phyloP scores from a whole-genome alignment of 2,329 filamentous ascomycete species.

The Ceratocystis cacaofunesta region DNA sequence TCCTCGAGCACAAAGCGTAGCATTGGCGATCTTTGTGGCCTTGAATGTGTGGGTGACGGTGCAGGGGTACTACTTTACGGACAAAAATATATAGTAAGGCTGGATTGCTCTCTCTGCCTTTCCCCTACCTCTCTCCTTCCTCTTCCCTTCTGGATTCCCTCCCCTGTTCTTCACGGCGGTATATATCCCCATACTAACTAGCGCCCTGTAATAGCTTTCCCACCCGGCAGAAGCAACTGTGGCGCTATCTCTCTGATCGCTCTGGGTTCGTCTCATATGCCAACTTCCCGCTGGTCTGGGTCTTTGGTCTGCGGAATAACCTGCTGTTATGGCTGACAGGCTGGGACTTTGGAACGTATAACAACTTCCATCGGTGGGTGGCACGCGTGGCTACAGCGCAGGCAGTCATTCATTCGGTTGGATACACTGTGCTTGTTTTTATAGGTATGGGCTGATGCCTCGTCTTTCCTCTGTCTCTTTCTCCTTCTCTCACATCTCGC shows the following conservation, averaged over 20 bases:
- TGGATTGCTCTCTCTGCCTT: neutral
- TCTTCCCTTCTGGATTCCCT: neutral
- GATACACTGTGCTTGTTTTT: conserved; percentile 37
- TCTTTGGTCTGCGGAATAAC: conserved; percentile 55
- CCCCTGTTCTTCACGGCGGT: neutral
- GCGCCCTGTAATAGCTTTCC: conserved; percentile 24
- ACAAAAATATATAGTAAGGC: conserved; percentile 28
- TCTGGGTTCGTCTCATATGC: conserved; percentile 49
- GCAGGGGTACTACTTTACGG: conserved; percentile 27
- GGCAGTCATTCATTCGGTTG: conserved; percentile 46
- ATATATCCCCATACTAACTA: neutral
- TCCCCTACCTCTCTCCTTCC: neutral
- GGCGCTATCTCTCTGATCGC: conserved; percentile 46
- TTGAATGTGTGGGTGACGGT: conserved; percentile 27
- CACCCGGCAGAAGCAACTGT: conserved; percentile 24
- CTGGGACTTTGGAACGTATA: conserved; percentile 53
- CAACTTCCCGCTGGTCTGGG: conserved; percentile 49
- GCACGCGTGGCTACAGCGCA: conserved; percentile 47
- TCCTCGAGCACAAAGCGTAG: conserved; percentile 30
- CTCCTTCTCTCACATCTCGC: neutral
- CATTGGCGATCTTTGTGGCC: conserved; percentile 26
- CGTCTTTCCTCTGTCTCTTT: neutral
- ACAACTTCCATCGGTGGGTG: conserved; percentile 52
- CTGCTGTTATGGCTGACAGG: conserved; percentile 50
- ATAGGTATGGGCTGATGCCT: conserved; percentile 21